A percentile compares a stretch with the other conserved stretches of the same genome.
These are phyloP conservation scores for Acmispon strigosus DNA, from an alignment of 306 rosid genomes.

Conservation along the genomic window DNA sequence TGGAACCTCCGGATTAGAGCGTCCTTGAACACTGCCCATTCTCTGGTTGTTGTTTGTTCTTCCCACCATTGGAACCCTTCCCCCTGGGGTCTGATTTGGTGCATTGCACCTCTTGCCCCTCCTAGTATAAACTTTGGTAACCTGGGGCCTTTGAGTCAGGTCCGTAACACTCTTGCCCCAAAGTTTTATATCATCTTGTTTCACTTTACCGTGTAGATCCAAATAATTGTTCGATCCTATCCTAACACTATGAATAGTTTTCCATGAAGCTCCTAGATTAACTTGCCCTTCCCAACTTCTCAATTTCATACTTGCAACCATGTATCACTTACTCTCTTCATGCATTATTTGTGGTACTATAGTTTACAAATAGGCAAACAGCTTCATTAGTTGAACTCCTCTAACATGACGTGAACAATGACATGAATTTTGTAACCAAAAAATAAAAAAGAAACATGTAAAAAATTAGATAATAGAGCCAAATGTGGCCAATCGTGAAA, in stretches of 20 bases:
- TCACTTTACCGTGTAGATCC: neutral
- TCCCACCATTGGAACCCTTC: too few species aligned
- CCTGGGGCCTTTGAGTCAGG: too few species aligned
- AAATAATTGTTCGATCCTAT: neutral
- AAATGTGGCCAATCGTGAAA: too few species aligned
- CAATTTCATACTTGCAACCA: neutral
- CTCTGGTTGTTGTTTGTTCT: too few species aligned
- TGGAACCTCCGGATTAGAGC: too few species aligned
- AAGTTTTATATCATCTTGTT: neutral
- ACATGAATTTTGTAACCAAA: too few species aligned
- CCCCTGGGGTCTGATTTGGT: too few species aligned
- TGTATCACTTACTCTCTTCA: neutral
- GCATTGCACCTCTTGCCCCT: too few species aligned
- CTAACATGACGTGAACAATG: neutral
- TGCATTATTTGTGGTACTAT: neutral
- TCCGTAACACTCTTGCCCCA: neutral
- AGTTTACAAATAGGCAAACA: neutral
- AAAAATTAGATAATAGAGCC: too few species aligned
- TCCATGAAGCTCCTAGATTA: neutral
- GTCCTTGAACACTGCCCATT: too few species aligned
- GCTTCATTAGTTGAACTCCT: slow-evolving; percentile 4
- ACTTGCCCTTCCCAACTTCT: neutral
- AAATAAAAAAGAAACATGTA: too few species aligned
- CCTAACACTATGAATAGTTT: slow-evolving; percentile 3
- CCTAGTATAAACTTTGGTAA: too few species aligned